Conservation (phyloP, 495 filamentous ascomycete genomes). For the Penicillium coffeae region DNA sequence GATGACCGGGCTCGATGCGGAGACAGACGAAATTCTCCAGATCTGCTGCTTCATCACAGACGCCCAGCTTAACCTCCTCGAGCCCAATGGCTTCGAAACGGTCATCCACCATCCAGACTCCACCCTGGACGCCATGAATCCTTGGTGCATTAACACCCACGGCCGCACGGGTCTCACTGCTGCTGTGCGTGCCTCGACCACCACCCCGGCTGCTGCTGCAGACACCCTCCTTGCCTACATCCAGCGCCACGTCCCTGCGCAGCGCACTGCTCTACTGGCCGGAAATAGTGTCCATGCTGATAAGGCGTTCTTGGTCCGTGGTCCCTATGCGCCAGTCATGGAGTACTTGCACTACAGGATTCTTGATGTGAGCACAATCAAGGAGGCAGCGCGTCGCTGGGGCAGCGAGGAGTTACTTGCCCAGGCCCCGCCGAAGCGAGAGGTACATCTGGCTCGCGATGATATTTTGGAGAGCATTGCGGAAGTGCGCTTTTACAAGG, state of each 20-base stretch:
- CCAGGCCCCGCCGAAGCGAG: slow-evolving; percentile 65
- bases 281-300: slow-evolving; percentile 94
- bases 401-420: slow-evolving; percentile 54
- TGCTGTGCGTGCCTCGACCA: slow-evolving; percentile 68
- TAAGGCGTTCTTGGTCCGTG: slow-evolving; percentile 70
- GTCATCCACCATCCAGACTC: slow-evolving; percentile 72
- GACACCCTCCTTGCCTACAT: slow-evolving; percentile 74
- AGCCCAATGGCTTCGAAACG: slow-evolving; percentile 71
- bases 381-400: slow-evolving; percentile 86
- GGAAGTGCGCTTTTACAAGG: slow-evolving; percentile 78
- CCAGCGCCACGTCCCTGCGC: slow-evolving; percentile 59
- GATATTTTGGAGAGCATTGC: slow-evolving; percentile 95
- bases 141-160: slow-evolving; percentile 64
- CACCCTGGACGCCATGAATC: slow-evolving; percentile 70
- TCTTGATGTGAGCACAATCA: slow-evolving; percentile 84
- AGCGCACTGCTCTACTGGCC: slow-evolving; percentile 66
- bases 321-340: slow-evolving; percentile 67
- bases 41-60: slow-evolving; percentile 93
- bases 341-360: slow-evolving; percentile 84
- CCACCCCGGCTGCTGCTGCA: slow-evolving; percentile 69
- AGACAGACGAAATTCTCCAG: slow-evolving; percentile 80
- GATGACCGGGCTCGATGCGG: slow-evolving; percentile 91
- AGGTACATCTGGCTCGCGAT: slow-evolving; percentile 73
- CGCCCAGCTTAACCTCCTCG: slow-evolving; percentile 68
- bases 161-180: slow-evolving; percentile 73